phyloP scores from a whole-genome alignment of 2,329 filamentous ascomycete species.

The Alternaria hordeiaustralica region DNA sequence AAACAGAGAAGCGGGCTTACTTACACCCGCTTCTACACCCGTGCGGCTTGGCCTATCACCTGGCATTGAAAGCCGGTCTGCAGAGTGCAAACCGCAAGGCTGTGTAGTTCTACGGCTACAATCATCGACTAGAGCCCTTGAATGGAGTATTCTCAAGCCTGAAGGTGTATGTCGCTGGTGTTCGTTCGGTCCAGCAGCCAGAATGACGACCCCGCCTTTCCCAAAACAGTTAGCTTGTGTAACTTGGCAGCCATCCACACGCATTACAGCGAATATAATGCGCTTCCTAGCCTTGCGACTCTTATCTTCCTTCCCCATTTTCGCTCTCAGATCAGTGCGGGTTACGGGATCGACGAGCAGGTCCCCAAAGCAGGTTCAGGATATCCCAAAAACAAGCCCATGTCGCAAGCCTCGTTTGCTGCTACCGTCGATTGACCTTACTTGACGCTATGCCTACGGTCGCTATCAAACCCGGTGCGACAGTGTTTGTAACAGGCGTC shows the following conservation, averaged over 20 bases:
- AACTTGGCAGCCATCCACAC: background rate
- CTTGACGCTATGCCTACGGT: slow-evolving; percentile 20
- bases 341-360: background rate
- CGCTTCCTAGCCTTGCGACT: background rate
- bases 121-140: background rate
- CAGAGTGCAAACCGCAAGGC: background rate
- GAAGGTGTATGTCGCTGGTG: background rate
- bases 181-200: background rate
- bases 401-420: slow-evolving; percentile 11
- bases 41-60: no score
- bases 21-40: no score
- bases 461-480: slow-evolving; percentile 30
- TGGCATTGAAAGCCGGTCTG: background rate
- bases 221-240: slow-evolving; percentile 9
- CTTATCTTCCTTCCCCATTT: background rate
- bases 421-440: background rate
- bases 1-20: no score
- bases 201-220: slow-evolving; percentile 10
- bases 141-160: background rate
- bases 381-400: slow-evolving; percentile 6
- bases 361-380: background rate
- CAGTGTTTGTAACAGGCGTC: slow-evolving; percentile 45
- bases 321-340: background rate
- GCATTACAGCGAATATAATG: background rate
- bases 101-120: background rate